Base-by-base conservation (phyloP, 1,284 basidiomycete species). In the Pterulicium gracile region DNA sequence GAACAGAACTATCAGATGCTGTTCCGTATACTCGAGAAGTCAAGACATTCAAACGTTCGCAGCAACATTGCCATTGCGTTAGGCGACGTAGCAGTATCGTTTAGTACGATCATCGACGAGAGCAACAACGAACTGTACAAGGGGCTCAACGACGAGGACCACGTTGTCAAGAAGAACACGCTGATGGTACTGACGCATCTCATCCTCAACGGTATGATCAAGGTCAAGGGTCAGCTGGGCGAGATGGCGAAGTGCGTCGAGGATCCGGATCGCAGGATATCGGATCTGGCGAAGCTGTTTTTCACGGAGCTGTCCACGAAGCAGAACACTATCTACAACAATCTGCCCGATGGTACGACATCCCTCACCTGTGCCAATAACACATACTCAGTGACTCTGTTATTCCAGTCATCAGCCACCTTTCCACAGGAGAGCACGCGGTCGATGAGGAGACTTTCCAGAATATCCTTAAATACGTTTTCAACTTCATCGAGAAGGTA, bases 171-270 rank as follows among this genome's bases (percentile, higher is more conserved):
- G 81, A 98, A 98, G 73, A 97, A 98, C 66, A 97, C 95, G 39
- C 75, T 98, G 43, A 98, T 98, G 95, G 95, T 98, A 42, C 72
- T 98, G 49, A 98, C 95, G 2, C 94, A 98, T 64, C 67, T 98
- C 51, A 98, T 98, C 59, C 66, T 98, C 51, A 98, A 98, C 59
- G 95, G 95, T 1, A 98, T 98, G 95, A 91, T 97, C 72, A 98
- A 98, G 64, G 95, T 98, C 59, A 98, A 98, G 65, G 96, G 96
- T 1, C 95, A 98, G 62, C 72, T 98, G 2, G 95, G 96, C 24
- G 96, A 98, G 71, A 97, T 99, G 93, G 96, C 95, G 24, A 99
- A 98, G 66, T 98, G 95, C 58, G 67, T 98, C 17, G 92, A 98
- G 63, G 94, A 98, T 64, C 72, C 78, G n/a, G 95, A 98, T 52